Evolutionary conservation across 805 yeast genomes (phyloP).

Genomic region (Kodamaea sagamina): DNA sequence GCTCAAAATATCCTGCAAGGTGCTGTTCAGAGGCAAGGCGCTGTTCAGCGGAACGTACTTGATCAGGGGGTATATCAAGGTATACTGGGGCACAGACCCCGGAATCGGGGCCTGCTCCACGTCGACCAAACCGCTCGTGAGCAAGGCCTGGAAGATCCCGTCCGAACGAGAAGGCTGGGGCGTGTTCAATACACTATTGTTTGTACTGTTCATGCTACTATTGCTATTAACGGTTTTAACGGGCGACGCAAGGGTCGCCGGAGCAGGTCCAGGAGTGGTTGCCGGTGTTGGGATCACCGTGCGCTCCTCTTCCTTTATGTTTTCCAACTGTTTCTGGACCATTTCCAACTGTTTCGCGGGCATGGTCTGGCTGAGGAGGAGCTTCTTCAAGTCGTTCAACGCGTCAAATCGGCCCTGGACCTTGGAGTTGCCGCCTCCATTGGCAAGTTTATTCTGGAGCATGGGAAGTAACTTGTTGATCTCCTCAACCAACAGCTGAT

Average conservation of each 20-base stretch:
- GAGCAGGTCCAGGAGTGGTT: constrained; percentile 11
- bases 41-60: constrained; percentile 25
- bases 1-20: constrained; percentile 26
- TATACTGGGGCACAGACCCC: constrained; percentile 37
- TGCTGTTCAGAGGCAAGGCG: constrained; percentile 21
- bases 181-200: constrained; percentile 9
- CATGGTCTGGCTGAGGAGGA: constrained; percentile 41
- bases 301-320: constrained; percentile 37
- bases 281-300: constrained; percentile 10
- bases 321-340: constrained; percentile 36
- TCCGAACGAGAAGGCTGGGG: constrained; percentile 20
- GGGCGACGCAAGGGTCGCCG: constrained; percentile 7
- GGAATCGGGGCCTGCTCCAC: constrained; percentile 44
- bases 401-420: constrained; percentile 47
- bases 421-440: constrained; percentile 39
- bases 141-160: constrained; percentile 35
- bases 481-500: constrained; percentile 30
- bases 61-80: constrained; percentile 32
- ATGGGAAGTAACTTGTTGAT: constrained; percentile 43
- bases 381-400: constrained; percentile 43
- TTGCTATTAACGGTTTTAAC: constrained; percentile 7
- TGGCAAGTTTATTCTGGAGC: constrained; percentile 40
- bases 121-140: constrained; percentile 40
- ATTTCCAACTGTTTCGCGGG: constrained; percentile 36
- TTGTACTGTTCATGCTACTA: constrained; percentile 12